Evolutionary conservation across 2,329 filamentous ascomycete genomes (phyloP).

Genomic region (Emericellopsis cladophorae): DNA sequence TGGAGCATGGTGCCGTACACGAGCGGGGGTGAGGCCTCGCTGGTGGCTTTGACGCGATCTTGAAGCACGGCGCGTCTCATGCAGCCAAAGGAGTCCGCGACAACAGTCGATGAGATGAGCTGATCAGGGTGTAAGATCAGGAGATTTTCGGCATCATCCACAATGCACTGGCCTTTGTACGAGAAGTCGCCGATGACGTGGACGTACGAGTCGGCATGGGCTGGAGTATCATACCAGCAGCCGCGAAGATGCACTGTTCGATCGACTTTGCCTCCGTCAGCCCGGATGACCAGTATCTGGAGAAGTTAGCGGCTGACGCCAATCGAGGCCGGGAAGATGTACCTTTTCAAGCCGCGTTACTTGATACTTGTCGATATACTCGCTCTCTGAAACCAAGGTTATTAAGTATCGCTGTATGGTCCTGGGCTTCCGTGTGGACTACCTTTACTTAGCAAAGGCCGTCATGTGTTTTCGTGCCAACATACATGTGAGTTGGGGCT

Average conservation of each 20-base stretch:
- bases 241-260: conserved; percentile 67
- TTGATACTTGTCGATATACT: conserved; percentile 53
- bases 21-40: conserved; percentile 64
- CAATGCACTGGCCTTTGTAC: conserved; percentile 55
- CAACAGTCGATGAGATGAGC: conserved; percentile 84
- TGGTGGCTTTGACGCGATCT: conserved; percentile 85
- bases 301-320: not conserved
- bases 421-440: conserved; percentile 55
- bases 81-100: conserved; percentile 93
- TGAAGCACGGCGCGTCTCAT: conserved; percentile 84
- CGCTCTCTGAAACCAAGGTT: conserved; percentile 56
- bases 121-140: conserved; percentile 91
- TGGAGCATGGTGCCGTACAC: conserved; percentile 91
- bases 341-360: conserved; percentile 60
- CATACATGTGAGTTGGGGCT: conserved; percentile 21
- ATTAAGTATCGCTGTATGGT: conserved; percentile 82
- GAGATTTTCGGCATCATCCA: conserved; percentile 74
- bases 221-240: conserved; percentile 76
- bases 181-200: conserved; percentile 78
- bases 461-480: conserved; percentile 10
- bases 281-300: conserved; percentile 70
- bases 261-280: conserved; percentile 54
- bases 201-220: conserved; percentile 62
- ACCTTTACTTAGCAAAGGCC: conserved; percentile 49
- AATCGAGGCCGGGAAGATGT: conserved; percentile 4